Evolutionary conservation across 1,139 yeast genomes (phyloP).

Genomic region (Yamadazyma buinensis): DNA sequence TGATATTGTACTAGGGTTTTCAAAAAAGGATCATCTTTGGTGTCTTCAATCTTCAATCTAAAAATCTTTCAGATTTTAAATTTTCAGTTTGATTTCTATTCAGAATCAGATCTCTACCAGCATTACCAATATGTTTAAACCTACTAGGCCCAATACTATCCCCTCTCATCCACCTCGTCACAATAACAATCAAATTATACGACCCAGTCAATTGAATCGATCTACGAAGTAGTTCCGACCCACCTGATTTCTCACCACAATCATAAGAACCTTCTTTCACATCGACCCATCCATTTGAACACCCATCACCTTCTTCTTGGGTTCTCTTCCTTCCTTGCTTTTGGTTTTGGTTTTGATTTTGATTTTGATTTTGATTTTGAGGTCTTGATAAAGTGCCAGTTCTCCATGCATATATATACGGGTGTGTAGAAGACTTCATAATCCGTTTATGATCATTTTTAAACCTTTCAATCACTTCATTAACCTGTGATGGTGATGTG

Average conservation of each 20-base stretch:
- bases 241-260: constrained; percentile 67
- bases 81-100: too few species aligned
- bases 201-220: constrained; percentile 44
- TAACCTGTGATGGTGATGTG: constrained; percentile 32
- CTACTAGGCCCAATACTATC: constrained; percentile 61
- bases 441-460: constrained; percentile 35
- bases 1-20: too few species aligned
- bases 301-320: constrained; percentile 8
- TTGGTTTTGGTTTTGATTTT: too few species aligned
- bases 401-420: constrained; percentile 68
- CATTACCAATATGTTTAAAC: constrained; percentile 57
- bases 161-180: constrained; percentile 75
- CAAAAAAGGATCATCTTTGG: too few species aligned
- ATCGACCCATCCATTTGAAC: constrained; percentile 12
- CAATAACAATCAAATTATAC: constrained; percentile 56
- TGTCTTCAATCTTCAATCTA: too few species aligned
- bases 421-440: constrained; percentile 55
- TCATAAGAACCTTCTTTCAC: constrained; percentile 57
- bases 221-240: constrained; percentile 47
- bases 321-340: too few species aligned
- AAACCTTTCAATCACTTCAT: constrained; percentile 33
- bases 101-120: constrained; percentile 12
- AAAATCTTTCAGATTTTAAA: too few species aligned
- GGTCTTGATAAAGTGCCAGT: constrained; percentile 23
- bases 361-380: neutral